Base-by-base conservation (phyloP, 805 yeast species). In the Suhomyces sp. region DNA sequence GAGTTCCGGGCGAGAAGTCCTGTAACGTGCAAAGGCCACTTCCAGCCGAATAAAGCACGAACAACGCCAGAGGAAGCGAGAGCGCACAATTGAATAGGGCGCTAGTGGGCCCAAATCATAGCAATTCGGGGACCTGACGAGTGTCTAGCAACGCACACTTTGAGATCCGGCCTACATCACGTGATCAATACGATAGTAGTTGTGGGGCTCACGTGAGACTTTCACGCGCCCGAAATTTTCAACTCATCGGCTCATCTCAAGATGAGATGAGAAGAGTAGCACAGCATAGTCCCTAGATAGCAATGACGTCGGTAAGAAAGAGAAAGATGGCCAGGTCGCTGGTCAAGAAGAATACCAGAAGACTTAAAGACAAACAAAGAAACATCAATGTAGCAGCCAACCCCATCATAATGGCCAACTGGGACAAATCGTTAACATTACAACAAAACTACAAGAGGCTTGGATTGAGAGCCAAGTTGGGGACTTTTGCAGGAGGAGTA, bases 351-450 rank as follows among this genome's bases (percentile, higher is more conserved):
- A 83, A 80, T 60, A 83, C 94, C 29, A 81, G 94, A 68, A 79
- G 85, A 58, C 68, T 67, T 47, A 90, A 90, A 66, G 92, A 88
- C 63, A 84, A 81, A 62, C 86, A 84, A 60, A 81, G 87, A 65
- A 79, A 85, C 59, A 74, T 86, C 54, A 84, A 84, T 55, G 82
- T 88, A 31, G 78, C 78, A 47, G 78, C 88, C 0, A 90, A 90
- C 65, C 88, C 96, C 1, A 82, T 94, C 57, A 88, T 94, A 57
- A 96, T 90, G 4, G 88, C 84, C 33, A 81, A 91, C 68, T 94
- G 99, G 99, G 97, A 94, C 70, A 81, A 84, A 54, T 80, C 81
- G 10, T 76, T 86, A 52, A 92, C 98, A 0, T 73, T 92, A 55
- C 79, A 84, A 49, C 98, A 94, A 67, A 94, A 94, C 69, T 93